A percentile compares a stretch with the other conserved stretches of the same genome.
Conservation (phyloP, 257 asterid genomes). For the Solanum microdontum region DNA sequence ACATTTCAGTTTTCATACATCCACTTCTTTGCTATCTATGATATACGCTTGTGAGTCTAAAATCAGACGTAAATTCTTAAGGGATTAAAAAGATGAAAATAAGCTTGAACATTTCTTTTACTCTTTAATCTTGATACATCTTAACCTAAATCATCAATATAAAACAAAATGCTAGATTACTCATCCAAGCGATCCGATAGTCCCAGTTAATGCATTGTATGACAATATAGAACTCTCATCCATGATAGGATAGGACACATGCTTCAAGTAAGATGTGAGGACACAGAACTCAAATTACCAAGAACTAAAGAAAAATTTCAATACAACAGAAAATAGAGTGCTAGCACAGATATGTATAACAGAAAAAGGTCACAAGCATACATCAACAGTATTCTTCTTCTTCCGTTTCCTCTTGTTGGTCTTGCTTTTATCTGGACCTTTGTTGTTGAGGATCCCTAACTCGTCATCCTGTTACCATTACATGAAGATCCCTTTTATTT, state of each 20-base stretch:
- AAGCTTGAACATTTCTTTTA: neutral
- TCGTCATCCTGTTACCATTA: constrained; percentile 36
- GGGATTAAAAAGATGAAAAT: neutral
- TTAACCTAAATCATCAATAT: neutral
- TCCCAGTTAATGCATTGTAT: neutral
- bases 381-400: constrained; percentile 42
- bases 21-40: neutral
- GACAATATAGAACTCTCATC: neutral
- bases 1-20: neutral
- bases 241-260: neutral
- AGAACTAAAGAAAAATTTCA: neutral
- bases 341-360: neutral
- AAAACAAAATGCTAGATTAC: neutral
- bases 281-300: neutral
- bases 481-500: neutral
- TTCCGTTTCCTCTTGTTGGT: constrained; percentile 26
- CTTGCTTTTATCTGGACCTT: constrained; percentile 13
- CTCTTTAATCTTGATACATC: neutral
- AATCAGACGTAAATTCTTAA: neutral
- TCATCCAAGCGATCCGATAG: neutral
- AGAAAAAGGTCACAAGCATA: constrained; percentile 9
- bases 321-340: neutral
- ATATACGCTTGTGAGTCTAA: neutral
- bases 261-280: neutral
- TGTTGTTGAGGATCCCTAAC: neutral